These are phyloP conservation scores for Lasiosphaeria ovina DNA, from an alignment of 495 filamentous ascomycete species.

Conservation along the genomic window DNA sequence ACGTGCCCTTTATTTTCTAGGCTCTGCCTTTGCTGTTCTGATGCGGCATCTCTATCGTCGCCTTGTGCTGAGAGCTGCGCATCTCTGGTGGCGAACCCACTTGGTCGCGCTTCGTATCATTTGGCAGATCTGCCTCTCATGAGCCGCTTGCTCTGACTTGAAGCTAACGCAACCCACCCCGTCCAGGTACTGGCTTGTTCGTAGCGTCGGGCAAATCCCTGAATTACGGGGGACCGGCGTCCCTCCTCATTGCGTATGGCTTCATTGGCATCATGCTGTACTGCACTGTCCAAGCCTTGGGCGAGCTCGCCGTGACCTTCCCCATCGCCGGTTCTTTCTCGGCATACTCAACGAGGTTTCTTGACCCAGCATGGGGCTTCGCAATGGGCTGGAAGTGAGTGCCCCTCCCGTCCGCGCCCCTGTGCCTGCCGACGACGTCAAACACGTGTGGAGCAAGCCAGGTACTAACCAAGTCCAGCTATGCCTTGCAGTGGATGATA, in stretches of 20 bases:
- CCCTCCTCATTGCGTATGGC: conserved; percentile 74
- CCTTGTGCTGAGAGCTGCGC: no score
- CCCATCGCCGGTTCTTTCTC: conserved; percentile 92
- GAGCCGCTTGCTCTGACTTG: not conserved
- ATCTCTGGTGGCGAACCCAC: no score
- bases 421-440: not conserved
- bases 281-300: conserved; percentile 86
- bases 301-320: conserved; percentile 88
- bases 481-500: conserved; percentile 90
- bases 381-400: conserved; percentile 94
- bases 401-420: not conserved
- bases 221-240: conserved; percentile 76
- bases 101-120: no score
- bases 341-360: conserved; percentile 85
- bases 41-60: not conserved
- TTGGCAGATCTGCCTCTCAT: not conserved
- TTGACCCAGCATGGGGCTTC: conserved; percentile 96
- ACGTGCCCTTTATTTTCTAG: conserved; percentile 24
- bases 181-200: conserved; percentile 82
- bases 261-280: conserved; percentile 89
- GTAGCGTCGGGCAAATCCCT: conserved; percentile 82
- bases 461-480: conserved; percentile 44
- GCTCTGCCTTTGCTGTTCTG: not conserved
- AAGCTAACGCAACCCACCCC: not conserved
- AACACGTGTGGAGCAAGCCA: not conserved